Evolutionary conservation across 2,329 filamentous ascomycete genomes (phyloP).

Genomic region (Alternaria atra): DNA sequence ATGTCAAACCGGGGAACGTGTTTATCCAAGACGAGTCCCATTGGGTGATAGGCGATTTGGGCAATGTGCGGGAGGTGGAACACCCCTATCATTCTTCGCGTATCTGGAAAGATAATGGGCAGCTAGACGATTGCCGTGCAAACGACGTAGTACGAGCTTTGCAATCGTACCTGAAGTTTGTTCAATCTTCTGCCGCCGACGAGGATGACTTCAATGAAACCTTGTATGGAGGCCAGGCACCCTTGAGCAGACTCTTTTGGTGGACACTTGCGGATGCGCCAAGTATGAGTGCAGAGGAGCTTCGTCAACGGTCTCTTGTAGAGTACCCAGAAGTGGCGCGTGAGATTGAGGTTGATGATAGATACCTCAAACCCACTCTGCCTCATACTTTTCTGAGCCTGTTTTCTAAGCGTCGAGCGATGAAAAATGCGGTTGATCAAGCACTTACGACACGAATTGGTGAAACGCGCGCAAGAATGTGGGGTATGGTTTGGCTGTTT

Average conservation of each 20-base stretch:
- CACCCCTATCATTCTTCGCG: slow-evolving; percentile 42
- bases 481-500: slow-evolving; percentile 24
- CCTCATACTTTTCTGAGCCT: neutral
- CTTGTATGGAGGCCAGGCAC: slow-evolving; percentile 27
- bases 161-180: slow-evolving; percentile 40
- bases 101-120: slow-evolving; percentile 35
- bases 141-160: slow-evolving; percentile 46
- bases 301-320: slow-evolving; percentile 17
- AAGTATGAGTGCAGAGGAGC: slow-evolving; percentile 19
- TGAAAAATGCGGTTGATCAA: slow-evolving; percentile 3
- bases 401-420: slow-evolving; percentile 2
- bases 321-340: slow-evolving; percentile 15
- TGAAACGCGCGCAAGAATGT: slow-evolving; percentile 17
- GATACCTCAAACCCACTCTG: neutral
- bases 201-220: slow-evolving; percentile 30
- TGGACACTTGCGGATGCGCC: slow-evolving; percentile 12
- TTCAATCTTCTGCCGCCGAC: slow-evolving; percentile 22
- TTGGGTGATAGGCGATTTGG: slow-evolving; percentile 49
- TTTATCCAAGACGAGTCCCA: slow-evolving; percentile 32
- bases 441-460: slow-evolving; percentile 16
- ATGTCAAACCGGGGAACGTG: slow-evolving; percentile 50
- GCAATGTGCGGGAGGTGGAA: slow-evolving; percentile 42
- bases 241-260: slow-evolving; percentile 44
- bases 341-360: neutral
- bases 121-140: slow-evolving; percentile 35